These are phyloP conservation scores for Panicum virgatum DNA, from an alignment of 202 grass and related monocot species.

Conservation along the genomic window DNA sequence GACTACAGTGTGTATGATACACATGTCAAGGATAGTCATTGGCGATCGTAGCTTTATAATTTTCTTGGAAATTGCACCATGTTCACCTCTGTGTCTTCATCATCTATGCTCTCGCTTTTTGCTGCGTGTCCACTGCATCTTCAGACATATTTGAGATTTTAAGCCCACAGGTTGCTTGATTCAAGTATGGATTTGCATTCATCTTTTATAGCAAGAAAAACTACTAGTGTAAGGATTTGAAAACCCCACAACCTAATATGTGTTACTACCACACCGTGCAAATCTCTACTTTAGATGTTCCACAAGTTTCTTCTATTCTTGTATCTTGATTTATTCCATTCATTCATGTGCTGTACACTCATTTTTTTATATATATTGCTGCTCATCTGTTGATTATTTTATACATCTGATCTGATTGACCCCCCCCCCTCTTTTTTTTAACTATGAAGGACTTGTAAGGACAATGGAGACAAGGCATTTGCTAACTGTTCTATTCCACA, in stretches of 20 bases:
- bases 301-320: slow-evolving; percentile 9
- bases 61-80: background rate
- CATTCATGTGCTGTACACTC: background rate
- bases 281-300: slow-evolving; percentile 20
- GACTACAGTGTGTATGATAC: background rate
- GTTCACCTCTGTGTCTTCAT: background rate
- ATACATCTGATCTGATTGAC: slow-evolving; percentile 25
- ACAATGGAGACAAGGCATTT: slow-evolving; percentile 70
- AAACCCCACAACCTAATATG: background rate
- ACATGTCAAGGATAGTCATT: background rate
- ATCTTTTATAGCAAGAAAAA: slow-evolving; percentile 70
- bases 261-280: background rate
- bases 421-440: background rate
- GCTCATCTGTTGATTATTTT: slow-evolving; percentile 18
- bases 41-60: background rate
- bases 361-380: background rate
- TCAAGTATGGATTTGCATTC: slow-evolving; percentile 68
- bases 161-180: slow-evolving; percentile 33
- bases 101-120: background rate
- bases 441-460: slow-evolving; percentile 87
- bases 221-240: slow-evolving; percentile 5
- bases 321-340: background rate
- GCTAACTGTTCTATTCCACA: slow-evolving; percentile 88
- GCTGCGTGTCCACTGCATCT: slow-evolving; percentile 26
- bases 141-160: slow-evolving; percentile 63